These are phyloP conservation scores for Torulaspora franciscae DNA, from an alignment of 805 yeast genomes.

Conservation along the genomic window DNA sequence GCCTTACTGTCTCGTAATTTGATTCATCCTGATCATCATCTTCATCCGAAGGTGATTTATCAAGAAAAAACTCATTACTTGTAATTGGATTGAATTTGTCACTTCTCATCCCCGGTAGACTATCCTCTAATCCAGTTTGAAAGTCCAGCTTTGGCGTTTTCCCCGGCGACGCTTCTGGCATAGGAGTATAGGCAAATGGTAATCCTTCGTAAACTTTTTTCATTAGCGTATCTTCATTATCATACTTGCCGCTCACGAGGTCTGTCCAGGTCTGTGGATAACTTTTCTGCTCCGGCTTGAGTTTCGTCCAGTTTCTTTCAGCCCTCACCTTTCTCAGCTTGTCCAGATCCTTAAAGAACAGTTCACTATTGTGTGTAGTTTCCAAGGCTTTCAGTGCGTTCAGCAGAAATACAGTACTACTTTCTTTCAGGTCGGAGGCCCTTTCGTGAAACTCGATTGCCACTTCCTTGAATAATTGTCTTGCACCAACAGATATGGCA, in stretches of 20 bases:
- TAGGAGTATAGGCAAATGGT: slow-evolving; percentile 12
- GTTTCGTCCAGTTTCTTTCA: slow-evolving; percentile 26
- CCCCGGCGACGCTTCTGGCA: slow-evolving; percentile 2
- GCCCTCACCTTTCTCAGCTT: slow-evolving; percentile 23
- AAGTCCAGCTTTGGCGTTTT: slow-evolving; percentile 9
- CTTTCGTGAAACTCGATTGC: slow-evolving; percentile 26
- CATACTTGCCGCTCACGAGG: slow-evolving; percentile 27
- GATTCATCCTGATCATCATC: slow-evolving; percentile 1
- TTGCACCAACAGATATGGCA: slow-evolving; percentile 23
- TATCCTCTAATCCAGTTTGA: slow-evolving; percentile 13
- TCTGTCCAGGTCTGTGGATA: slow-evolving; percentile 25
- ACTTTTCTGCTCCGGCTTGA: slow-evolving; percentile 20
- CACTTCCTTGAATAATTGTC: slow-evolving; percentile 25
- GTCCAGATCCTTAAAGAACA: slow-evolving; percentile 23
- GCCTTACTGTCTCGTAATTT: not conserved
- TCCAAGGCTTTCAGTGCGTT: slow-evolving; percentile 22
- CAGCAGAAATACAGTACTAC: slow-evolving; percentile 20
- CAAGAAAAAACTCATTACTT: slow-evolving; percentile 13
- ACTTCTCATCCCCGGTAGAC: slow-evolving; percentile 10
- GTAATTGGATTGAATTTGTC: slow-evolving; percentile 17
- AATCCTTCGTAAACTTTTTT: slow-evolving; percentile 12
- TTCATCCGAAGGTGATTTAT: slow-evolving; percentile 1
- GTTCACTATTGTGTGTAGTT: slow-evolving; percentile 15
- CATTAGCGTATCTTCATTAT: slow-evolving; percentile 17
- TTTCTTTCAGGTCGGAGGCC: slow-evolving; percentile 24